Evolutionary conservation across 2,329 filamentous ascomycete species (phyloP).

Genomic region (Dothidotthia symphoricarpi): DNA sequence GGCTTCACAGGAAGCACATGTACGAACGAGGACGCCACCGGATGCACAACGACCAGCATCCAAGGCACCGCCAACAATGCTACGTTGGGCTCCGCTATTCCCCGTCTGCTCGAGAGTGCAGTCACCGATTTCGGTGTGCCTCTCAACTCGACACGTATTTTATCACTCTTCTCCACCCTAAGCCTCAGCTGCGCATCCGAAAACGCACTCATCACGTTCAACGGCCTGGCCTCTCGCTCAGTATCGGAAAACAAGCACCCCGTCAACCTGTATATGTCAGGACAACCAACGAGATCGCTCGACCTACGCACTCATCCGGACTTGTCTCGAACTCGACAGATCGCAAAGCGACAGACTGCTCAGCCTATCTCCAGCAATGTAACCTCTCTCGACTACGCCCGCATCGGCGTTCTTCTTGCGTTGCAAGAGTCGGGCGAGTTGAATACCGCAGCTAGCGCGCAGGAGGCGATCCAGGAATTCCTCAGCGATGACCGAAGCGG

Average conservation of each 20-base stretch:
- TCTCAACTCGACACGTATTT: slow-evolving; percentile 65
- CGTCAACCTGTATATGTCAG: slow-evolving; percentile 18
- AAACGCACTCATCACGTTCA: slow-evolving; percentile 85
- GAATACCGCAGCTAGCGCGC: slow-evolving; percentile 44
- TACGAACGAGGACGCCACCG: slow-evolving; percentile 47
- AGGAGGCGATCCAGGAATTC: slow-evolving; percentile 45
- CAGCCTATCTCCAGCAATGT: slow-evolving; percentile 37
- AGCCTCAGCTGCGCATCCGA: slow-evolving; percentile 79
- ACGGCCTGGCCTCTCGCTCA: slow-evolving; percentile 48
- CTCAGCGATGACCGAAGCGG: slow-evolving; percentile 33
- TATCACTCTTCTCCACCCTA: slow-evolving; percentile 72
- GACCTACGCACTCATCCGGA: slow-evolving; percentile 25
- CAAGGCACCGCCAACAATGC: slow-evolving; percentile 52
- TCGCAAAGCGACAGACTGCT: slow-evolving; percentile 16
- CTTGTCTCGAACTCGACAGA: slow-evolving; percentile 6
- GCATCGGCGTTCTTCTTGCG: slow-evolving; percentile 47
- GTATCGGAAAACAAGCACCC: slow-evolving; percentile 11
- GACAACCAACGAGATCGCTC: slow-evolving; percentile 24
- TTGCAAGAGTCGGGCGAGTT: slow-evolving; percentile 45
- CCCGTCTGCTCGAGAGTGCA: slow-evolving; percentile 67
- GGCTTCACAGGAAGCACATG: slow-evolving; percentile 73
- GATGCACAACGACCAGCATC: slow-evolving; percentile 56
- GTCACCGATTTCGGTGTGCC: slow-evolving; percentile 71
- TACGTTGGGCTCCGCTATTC: slow-evolving; percentile 77
- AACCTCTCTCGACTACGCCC: slow-evolving; percentile 47